Evolutionary conservation across 2,329 filamentous ascomycete species (phyloP).

Genomic region (Colletotrichum shisoi): DNA sequence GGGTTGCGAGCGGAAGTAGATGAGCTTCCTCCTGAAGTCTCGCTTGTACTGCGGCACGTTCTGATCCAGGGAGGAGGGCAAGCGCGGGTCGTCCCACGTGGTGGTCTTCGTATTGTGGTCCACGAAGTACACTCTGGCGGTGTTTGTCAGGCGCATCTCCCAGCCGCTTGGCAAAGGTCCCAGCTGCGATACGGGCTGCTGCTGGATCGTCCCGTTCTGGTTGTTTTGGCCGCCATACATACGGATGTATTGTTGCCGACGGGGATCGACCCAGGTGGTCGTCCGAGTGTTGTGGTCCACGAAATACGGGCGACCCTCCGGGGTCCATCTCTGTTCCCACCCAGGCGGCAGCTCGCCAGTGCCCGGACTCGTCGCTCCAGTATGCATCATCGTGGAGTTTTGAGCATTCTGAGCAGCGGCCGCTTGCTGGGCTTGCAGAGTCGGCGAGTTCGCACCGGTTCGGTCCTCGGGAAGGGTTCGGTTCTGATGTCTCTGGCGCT

Average conservation of each 20-base stretch:
- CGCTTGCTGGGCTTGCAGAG: conserved; percentile 64
- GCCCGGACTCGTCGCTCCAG: conserved; percentile 90
- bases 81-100: conserved; percentile 95
- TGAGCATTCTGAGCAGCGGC: conserved; percentile 55
- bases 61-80: conserved; percentile 95
- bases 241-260: conserved; percentile 95
- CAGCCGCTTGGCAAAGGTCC: conserved; percentile 95
- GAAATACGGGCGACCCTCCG: conserved; percentile 94
- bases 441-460: conserved; percentile 91
- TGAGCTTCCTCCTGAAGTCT: conserved; percentile 96
- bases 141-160: conserved; percentile 99
- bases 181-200: conserved; percentile 95
- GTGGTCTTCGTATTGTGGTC: conserved; percentile 99
- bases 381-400: conserved; percentile 88
- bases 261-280: conserved; percentile 97
- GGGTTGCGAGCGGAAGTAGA: conserved; percentile 98
- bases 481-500: conserved; percentile 93
- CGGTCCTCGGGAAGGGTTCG: conserved; percentile 94
- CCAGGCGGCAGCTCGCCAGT: conserved; percentile 93
- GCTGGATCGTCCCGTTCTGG: conserved; percentile 86
- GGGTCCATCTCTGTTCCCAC: conserved; percentile 96
- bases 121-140: conserved; percentile 96
- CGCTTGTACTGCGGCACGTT: conserved; percentile 99
- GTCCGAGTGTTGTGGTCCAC: conserved; percentile 98
- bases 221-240: conserved; percentile 94